phyloP scores from a whole-genome alignment of 2,329 filamentous ascomycete species.

The Calonectria pseudoreteaudii region DNA sequence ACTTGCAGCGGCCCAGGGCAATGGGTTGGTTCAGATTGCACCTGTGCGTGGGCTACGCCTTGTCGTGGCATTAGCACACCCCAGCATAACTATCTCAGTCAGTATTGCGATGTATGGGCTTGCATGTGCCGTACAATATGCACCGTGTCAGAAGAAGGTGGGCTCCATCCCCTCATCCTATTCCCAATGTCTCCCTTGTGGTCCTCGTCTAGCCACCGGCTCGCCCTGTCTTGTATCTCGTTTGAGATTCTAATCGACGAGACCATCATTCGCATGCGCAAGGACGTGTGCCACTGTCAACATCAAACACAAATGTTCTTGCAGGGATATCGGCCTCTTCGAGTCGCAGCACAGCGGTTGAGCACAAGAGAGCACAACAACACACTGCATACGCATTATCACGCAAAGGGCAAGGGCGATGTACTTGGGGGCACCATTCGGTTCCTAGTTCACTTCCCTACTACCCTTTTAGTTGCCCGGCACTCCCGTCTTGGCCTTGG shows the following conservation, averaged over 20 bases:
- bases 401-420: not conserved
- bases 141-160: not conserved
- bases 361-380: slow-evolving; percentile 15
- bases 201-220: not conserved
- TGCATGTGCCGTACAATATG: not conserved
- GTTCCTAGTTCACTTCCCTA: not conserved
- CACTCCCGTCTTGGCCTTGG: not conserved
- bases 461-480: not conserved
- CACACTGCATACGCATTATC: not conserved
- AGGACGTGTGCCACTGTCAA: not conserved
- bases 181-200: slow-evolving; percentile 2
- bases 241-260: slow-evolving; percentile 12
- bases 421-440: not conserved
- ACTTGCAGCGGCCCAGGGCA: slow-evolving; percentile 1
- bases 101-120: not conserved
- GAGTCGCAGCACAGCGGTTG: slow-evolving; percentile 9
- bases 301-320: slow-evolving; percentile 1
- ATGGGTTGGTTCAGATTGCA: not conserved
- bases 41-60: slow-evolving; percentile 2
- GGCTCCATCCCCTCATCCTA: not conserved
- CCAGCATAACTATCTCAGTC: not conserved
- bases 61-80: not conserved
- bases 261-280: not conserved
- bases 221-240: slow-evolving; percentile 18
- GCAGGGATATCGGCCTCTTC: slow-evolving; percentile 4